Base-by-base conservation (phyloP, 208 protist genomes). In the Vickermania spadyakhi region DNA sequence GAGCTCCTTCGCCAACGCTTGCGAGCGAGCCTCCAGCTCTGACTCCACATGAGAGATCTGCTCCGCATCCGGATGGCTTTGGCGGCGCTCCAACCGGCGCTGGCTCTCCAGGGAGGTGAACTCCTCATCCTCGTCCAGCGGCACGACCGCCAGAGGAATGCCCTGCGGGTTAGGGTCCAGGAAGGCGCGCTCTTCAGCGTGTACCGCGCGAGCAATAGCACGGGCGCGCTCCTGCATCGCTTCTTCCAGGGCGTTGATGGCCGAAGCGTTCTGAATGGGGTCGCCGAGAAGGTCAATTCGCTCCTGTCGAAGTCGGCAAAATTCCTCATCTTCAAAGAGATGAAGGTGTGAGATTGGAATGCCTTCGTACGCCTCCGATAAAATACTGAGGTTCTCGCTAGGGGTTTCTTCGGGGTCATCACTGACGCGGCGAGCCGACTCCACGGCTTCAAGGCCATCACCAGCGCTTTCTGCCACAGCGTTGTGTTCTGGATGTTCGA, bases 161-260 rank as follows among this genome's bases (percentile, higher is more conserved):
- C 72, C 72, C 52, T 88, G 70, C 23, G 78, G 79, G 57, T 86
- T 69, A 3, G 58, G 77, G 58, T 88, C 73, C 7, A 86, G 76
- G 66, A 78, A 86, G 28, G 29, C 55, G 26, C 85, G 85, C 62
- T 89, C 76, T 52, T 58, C 60, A 26, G 45, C 53, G 60, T 86
- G 74, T 72, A 89, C 75, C 18, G 68, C 64, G 45, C 60, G 64
- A 21, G 85, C 81, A 22, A 89, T 36, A 26, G 80, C 78, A 25
- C 56, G 57, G 1, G 80, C 81, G 59, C 77, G 80, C 7, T 70
- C 72, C 62, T 85, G 67, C 82, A 89, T 90, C 11, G 45, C 61
- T 27, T 85, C 75, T 63, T 87, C 85, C 11, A 87, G 31, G n/a
- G 75, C 76, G 66, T 70, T 74, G 45, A 90, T 89, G 61, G 70